Evolutionary conservation across 331 rosid genomes (phyloP).

Genomic region (Pyracantha coccinea): DNA sequence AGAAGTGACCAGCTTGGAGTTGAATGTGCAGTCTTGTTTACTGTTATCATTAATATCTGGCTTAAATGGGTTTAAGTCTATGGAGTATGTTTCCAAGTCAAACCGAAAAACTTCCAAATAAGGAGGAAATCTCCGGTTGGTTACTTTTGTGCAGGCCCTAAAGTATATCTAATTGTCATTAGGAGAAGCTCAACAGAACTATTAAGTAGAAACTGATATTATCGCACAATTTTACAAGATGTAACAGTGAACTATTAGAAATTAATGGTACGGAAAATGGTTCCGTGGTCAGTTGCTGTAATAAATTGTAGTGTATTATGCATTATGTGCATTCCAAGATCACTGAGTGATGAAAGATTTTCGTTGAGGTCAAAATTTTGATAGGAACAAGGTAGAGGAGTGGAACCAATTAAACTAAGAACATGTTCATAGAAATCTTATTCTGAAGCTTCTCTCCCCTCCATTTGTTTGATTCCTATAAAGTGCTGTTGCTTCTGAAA

Average conservation of each 20-base stretch:
- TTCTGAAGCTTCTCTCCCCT: not conserved
- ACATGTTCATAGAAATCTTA: not conserved
- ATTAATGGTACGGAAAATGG: not conserved
- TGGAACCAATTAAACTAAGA: not conserved
- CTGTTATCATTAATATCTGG: not conserved
- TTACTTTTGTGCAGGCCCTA: too few species aligned
- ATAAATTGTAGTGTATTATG: not conserved
- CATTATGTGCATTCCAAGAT: not conserved
- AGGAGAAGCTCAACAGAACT: not conserved
- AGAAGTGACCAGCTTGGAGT: not conserved
- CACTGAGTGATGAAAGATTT: not conserved
- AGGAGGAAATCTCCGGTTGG: not conserved
- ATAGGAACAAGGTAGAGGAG: not conserved
- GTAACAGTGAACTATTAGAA: not conserved
- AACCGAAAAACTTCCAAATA: not conserved
- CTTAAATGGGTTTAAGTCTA: not conserved
- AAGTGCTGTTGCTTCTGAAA: slow-evolving; percentile 23
- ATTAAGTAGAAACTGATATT: not conserved
- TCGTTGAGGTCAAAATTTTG: not conserved
- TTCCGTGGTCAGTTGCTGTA: not conserved
- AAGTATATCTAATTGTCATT: too few species aligned
- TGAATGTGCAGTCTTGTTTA: not conserved
- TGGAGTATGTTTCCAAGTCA: not conserved
- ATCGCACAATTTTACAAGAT: not conserved
- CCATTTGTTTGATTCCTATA: slow-evolving; percentile 1